Evolutionary conservation across 1,284 basidiomycete species (phyloP), one percentile per base, ranked within the genome.

Genomic region (Ceratobasidium sp.): DNA sequence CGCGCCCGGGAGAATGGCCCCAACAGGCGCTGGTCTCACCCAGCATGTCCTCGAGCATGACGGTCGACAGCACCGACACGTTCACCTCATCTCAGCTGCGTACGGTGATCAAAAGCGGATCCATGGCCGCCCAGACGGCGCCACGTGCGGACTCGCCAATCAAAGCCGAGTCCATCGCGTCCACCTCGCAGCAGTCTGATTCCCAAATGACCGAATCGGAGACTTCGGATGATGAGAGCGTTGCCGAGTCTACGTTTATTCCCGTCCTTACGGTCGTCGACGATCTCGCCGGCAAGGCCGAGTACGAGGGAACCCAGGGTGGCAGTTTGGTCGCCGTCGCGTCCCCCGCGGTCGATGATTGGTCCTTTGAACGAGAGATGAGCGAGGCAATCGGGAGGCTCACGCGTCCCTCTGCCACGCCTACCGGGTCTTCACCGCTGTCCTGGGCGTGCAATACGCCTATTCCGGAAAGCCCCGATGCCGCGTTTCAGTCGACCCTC

Each of bases 41-140:
- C 29, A 47, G 29, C n/a, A 62, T 62, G 45, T 32, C 27, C 5
- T 62, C 57, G 40, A 34, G 43, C 3, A 49, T 49, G 45, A 47
- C 57, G 2, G 38, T 62, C 12, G 57, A 62, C 32, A 62, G 57
- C 29, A 35, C 57, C 45, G 57, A 49, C 27, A 62, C 57, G 20
- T 62, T 62, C 31, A 62, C 57, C 57, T 62, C 57, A 15, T 62
- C 57, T 62, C 57, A 62, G 45, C 45, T 62, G 7, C 40, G 42
- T 6, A 62, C 57, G 3, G 57, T 62, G 43, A 62, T 62, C 31
- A 43, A 34, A 25, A 62, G 57, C 57, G 57, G 43, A 15, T 62
- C 57, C 29, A 43, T 58, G 55, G 55, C 25, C 13, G 25, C 20
- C 8, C 38, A n/a, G n/a, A 32, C 57, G 31, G 45, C 57, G 3